phyloP scores from a whole-genome alignment of 371 early-diverging fungal species.

The Syncephalis plumigaleata region DNA sequence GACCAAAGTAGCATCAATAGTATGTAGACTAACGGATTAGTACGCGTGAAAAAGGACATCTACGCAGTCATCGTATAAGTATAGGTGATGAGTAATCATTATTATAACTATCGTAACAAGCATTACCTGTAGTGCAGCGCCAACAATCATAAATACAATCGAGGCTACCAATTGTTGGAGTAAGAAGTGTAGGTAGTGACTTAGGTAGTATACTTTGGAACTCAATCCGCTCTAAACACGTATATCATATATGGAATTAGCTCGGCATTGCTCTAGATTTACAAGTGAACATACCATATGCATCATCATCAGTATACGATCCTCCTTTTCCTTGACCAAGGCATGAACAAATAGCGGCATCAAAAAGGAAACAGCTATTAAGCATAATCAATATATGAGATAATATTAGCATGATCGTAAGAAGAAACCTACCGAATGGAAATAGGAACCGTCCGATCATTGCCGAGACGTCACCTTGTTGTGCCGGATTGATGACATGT shows the following conservation, averaged over 20 bases:
- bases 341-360: constrained; percentile 49
- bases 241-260: no score
- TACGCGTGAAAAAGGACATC: neutral
- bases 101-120: no score
- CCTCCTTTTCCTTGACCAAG: constrained; percentile 52
- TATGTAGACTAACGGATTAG: neutral
- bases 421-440: neutral
- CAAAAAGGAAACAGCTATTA: constrained; percentile 54
- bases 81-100: no score
- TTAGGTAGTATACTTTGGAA: constrained; percentile 29
- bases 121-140: constrained; percentile 8
- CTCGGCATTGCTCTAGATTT: no score
- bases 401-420: constrained; percentile 10
- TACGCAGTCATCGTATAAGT: constrained; percentile 14
- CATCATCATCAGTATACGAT: constrained; percentile 52
- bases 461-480: neutral
- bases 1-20: neutral
- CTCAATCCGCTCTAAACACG: constrained; percentile 45
- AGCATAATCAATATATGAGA: constrained; percentile 41
- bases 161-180: constrained; percentile 32
- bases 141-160: constrained; percentile 34
- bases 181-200: constrained; percentile 47
- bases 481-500: neutral
- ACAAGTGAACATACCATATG: constrained; percentile 17
- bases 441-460: neutral